Base-by-base conservation (phyloP, 73 alveolate species). In the Blepharisma japonicum region DNA sequence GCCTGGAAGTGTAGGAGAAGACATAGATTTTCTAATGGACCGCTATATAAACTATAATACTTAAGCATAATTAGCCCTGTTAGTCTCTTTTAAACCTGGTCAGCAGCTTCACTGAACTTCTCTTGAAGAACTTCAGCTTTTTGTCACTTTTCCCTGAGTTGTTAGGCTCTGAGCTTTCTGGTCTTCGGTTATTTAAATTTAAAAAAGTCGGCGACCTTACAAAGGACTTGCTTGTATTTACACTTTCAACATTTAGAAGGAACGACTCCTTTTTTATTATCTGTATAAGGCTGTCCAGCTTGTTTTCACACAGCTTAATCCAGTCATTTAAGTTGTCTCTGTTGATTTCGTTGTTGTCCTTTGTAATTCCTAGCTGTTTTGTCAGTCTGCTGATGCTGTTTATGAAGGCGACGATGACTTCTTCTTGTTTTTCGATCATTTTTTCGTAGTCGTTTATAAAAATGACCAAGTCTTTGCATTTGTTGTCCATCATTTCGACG, bases 271-370 rank as follows among this genome's bases (percentile, higher is more conserved):
- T 61, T 25, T 61, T 61, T 14, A 61, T 61, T 20, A 18, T 9
- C 38, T 61, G n/a, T 1, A 61, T 61, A 61, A 61, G 48, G 14
- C 18, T 61, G 23, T 61, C 74, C 74, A 61, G 47, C 23, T 61
- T 61, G 47, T 61, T 61, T 39, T 25, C 23, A 5, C 74, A 61
- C 46, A 8, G 2, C 5, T 25, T 61, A 61, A 61, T 14, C 2
- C 74, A 61, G 47, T 61, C 74, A 61, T 8, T n/a, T 25, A 61
- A 61, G 46, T 61, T 61, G 14, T 61, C 74, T 9, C 47, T 14
- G 23, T n/a, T 61, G 47, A 61, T 61, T 25, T 61, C 74, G 4
- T 25, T 25, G 39, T 14, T 20, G 0, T 61, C 46, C 14, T 61
- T 61, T 20, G 46, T 18, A n/a, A 61, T 8, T 2, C 23, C 74